Evolutionary conservation across 2,329 filamentous ascomycete species (phyloP).

Genomic region (Escovopsis sp.): DNA sequence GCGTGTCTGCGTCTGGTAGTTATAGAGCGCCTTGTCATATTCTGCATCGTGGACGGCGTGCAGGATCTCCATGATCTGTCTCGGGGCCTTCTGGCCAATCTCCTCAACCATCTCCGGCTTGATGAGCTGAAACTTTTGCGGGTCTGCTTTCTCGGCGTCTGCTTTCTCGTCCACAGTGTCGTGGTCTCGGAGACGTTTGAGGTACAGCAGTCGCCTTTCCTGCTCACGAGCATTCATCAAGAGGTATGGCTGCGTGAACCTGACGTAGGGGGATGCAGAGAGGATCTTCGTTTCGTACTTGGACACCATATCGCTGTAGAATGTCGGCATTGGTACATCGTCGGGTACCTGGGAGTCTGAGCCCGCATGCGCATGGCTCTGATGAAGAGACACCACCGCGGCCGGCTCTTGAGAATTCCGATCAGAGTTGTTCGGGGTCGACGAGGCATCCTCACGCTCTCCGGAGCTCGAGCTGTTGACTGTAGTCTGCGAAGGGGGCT

Average conservation of each 20-base stretch:
- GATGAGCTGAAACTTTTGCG: slow-evolving; percentile 74
- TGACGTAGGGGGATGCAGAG: slow-evolving; percentile 91
- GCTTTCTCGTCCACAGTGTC: slow-evolving; percentile 42
- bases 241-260: slow-evolving; percentile 85
- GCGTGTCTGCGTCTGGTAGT: slow-evolving; percentile 84
- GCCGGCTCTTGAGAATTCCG: slow-evolving; percentile 12
- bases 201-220: slow-evolving; percentile 67
- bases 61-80: slow-evolving; percentile 81
- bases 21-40: slow-evolving; percentile 87
- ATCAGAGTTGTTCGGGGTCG: slow-evolving; percentile 13
- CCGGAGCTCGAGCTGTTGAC: slow-evolving; percentile 15
- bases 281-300: slow-evolving; percentile 87
- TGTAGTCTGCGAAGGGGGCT: slow-evolving; percentile 20
- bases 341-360: slow-evolving; percentile 51
- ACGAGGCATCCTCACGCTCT: slow-evolving; percentile 13
- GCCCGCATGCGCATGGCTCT: slow-evolving; percentile 27
- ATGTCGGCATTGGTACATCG: slow-evolving; percentile 73
- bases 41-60: slow-evolving; percentile 93
- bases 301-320: slow-evolving; percentile 88
- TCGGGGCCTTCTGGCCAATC: slow-evolving; percentile 63
- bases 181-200: slow-evolving; percentile 72
- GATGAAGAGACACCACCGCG: slow-evolving; percentile 24
- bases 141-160: slow-evolving; percentile 46
- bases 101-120: slow-evolving; percentile 90
- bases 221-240: slow-evolving; percentile 85